phyloP scores from a whole-genome alignment of 768 basidiomycete genomes.

The Russula abietina region DNA sequence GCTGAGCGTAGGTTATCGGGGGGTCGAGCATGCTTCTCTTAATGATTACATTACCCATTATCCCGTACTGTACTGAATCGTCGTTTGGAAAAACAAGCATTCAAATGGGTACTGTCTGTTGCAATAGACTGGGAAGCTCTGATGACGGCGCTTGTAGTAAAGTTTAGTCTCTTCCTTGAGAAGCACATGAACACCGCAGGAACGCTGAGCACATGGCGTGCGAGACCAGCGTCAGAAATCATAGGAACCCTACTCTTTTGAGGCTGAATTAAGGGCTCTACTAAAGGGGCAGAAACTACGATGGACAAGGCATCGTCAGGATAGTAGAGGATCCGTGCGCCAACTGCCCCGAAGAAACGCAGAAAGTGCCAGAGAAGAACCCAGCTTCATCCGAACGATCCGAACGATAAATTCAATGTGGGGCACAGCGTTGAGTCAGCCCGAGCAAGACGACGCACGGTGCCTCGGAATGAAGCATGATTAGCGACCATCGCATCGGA shows the following conservation, averaged over 20 bases:
- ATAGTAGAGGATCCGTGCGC: neutral
- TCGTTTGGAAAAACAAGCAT: too few species aligned
- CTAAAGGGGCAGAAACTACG: neutral
- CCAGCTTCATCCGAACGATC: neutral
- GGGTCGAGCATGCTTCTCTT: too few species aligned
- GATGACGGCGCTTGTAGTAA: neutral
- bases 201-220: neutral
- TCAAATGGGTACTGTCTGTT: too few species aligned
- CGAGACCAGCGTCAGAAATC: neutral
- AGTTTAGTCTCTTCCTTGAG: neutral
- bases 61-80: too few species aligned
- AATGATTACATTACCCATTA: too few species aligned
- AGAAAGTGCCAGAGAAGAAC: neutral
- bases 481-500: neutral
- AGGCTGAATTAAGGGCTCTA: neutral
- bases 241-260: neutral
- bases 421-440: neutral
- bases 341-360: neutral
- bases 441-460: neutral
- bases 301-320: neutral
- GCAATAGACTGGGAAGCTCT: neutral
- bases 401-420: neutral
- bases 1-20: too few species aligned
- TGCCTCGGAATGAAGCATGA: neutral
- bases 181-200: neutral